These are phyloP conservation scores for Pyrenophora graminea DNA, from an alignment of 2,329 filamentous ascomycete genomes.

Conservation along the genomic window DNA sequence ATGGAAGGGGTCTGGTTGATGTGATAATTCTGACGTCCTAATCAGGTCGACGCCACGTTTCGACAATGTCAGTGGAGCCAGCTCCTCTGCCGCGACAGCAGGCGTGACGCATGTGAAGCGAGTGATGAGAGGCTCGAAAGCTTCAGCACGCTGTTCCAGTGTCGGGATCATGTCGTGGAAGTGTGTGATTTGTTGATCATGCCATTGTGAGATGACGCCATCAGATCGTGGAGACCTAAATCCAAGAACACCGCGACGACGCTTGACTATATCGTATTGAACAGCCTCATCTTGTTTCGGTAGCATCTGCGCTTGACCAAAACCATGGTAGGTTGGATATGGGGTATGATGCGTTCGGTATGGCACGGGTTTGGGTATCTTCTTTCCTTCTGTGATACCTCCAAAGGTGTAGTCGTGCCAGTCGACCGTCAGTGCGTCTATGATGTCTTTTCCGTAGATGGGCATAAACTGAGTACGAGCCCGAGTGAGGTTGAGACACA, in stretches of 20 bases:
- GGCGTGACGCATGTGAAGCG: conserved; percentile 94
- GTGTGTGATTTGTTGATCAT: conserved; percentile 69
- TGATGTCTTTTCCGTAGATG: conserved; percentile 78
- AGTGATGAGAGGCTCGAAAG: conserved; percentile 74
- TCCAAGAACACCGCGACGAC: conserved; percentile 34
- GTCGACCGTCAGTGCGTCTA: conserved; percentile 72
- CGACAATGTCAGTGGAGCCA: conserved; percentile 67
- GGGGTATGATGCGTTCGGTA: conserved; percentile 15
- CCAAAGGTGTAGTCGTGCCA: conserved; percentile 42
- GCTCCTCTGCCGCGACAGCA: conserved; percentile 78
- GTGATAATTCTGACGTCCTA: conserved; percentile 60
- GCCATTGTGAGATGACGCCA: conserved; percentile 62
- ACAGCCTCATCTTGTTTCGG: conserved; percentile 13
- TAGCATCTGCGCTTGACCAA: conserved; percentile 31
- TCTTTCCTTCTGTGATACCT: conserved; percentile 48
- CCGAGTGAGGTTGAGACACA: conserved; percentile 78
- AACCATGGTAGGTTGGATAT: conserved; percentile 18
- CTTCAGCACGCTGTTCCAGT: conserved; percentile 71
- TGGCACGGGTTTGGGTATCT: conserved; percentile 15
- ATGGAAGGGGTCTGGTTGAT: conserved; percentile 79
- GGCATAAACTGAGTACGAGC: conserved; percentile 79
- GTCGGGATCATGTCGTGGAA: conserved; percentile 73
- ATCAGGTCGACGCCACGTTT: conserved; percentile 61
- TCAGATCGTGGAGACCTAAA: conserved; percentile 37
- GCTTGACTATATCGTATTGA: conserved; percentile 51